phyloP scores from a whole-genome alignment of 371 early-diverging fungal species.

The Mortierella sp. region DNA sequence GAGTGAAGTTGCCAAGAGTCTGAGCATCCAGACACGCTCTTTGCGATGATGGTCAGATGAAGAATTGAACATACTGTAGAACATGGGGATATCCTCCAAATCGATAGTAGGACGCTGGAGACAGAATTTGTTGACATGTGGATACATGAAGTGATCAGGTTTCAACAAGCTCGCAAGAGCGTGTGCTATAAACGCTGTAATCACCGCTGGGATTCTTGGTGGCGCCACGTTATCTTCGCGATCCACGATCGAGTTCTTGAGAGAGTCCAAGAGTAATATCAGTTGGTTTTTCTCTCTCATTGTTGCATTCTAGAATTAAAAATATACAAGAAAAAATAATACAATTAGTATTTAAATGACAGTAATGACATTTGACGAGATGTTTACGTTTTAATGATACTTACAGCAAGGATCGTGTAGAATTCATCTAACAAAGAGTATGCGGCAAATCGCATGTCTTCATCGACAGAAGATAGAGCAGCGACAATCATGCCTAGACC shows the following conservation, averaged over 20 bases:
- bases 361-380: no score
- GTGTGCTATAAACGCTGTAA: constrained; percentile 78
- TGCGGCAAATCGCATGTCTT: constrained; percentile 67
- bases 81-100: constrained; percentile 85
- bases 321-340: no score
- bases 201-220: constrained; percentile 74
- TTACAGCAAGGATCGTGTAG: constrained; percentile 69
- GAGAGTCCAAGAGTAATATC: constrained; percentile 70
- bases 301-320: constrained; percentile 46
- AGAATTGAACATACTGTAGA: constrained; percentile 80
- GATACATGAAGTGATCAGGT: constrained; percentile 83
- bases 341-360: no score
- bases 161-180: constrained; percentile 70
- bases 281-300: constrained; percentile 78
- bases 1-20: constrained; percentile 73
- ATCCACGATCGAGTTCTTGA: constrained; percentile 76
- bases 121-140: constrained; percentile 79
- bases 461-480: constrained; percentile 69
- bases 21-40: constrained; percentile 83
- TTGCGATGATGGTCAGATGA: constrained; percentile 70
- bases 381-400: background rate
- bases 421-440: constrained; percentile 78
- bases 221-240: constrained; percentile 59
- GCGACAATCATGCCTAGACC: constrained; percentile 76
- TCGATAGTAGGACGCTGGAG: constrained; percentile 79